phyloP scores from a whole-genome alignment of 2,329 filamentous ascomycete species.

The Corinectria fuckeliana region DNA sequence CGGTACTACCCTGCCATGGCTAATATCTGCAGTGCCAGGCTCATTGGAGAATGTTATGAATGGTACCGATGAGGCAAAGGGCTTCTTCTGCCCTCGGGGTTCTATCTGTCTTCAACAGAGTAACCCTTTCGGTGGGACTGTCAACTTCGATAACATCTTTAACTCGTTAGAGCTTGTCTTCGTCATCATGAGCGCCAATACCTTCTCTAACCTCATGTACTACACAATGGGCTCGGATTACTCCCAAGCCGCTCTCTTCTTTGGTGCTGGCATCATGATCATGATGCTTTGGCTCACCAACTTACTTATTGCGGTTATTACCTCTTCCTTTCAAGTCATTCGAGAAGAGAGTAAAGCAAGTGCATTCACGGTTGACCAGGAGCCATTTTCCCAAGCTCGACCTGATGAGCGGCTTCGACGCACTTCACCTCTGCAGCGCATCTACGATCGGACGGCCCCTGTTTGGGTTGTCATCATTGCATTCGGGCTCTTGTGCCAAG shows the following conservation, averaged over 20 bases:
- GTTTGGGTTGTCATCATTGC: conserved; percentile 84
- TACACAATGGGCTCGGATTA: conserved; percentile 93
- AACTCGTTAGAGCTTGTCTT: conserved; percentile 95
- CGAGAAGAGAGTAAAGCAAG: conserved; percentile 94
- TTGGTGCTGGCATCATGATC: conserved; percentile 79
- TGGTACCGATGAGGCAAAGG: conserved; percentile 69
- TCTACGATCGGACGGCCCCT: conserved; percentile 76
- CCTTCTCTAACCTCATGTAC: conserved; percentile 94
- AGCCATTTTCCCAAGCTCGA: conserved; percentile 45
- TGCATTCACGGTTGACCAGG: conserved; percentile 83
- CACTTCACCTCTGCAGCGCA: conserved; percentile 64
- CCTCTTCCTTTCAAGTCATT: conserved; percentile 97
- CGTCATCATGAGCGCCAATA: conserved; percentile 98
- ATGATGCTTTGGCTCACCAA: conserved; percentile 97
- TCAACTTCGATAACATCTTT: conserved; percentile 94
- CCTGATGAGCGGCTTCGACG: conserved; percentile 48
- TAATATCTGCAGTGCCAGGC: conserved; percentile 51
- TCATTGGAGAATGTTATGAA: conserved; percentile 55
- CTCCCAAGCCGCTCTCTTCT: conserved; percentile 81
- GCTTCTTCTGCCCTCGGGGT: conserved; percentile 83
- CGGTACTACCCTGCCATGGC: conserved; percentile 69
- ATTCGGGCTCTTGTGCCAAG: conserved; percentile 80
- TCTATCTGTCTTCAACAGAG: conserved; percentile 81
- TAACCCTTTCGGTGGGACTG: conserved; percentile 83
- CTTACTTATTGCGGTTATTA: conserved; percentile 94